Evolutionary conservation across 2,329 filamentous ascomycete genomes (phyloP), one percentile per base, ranked within the genome.

Genomic region (Pestalotiopsis sp.): DNA sequence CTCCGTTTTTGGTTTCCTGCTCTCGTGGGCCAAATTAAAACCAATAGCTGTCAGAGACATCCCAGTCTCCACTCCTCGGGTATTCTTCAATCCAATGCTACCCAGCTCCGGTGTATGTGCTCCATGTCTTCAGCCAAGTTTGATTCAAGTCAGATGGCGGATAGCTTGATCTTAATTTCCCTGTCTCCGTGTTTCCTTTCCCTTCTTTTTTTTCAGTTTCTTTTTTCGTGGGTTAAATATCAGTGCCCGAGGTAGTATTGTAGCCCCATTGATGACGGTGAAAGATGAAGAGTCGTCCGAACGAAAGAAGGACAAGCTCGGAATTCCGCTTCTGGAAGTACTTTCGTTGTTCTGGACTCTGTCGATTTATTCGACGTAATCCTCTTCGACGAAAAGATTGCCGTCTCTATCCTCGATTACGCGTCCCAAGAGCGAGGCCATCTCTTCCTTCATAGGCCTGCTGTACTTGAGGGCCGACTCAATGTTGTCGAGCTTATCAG

Each of bases 401-500:
- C 23, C 27, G 23, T 9, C 27, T 13, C 4, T 20, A 9, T 59
- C 27, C 23, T 14, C 9, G 4, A 59, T 12, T 31, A 59, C 27
- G 23, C 57, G 27, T 59, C 57, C 45, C n/a, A 52, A 3, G 2
- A 67, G 31, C 3, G n/a, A n/a, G 12, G 61, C 31, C 1, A 55
- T 31, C 11, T 67, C 65, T 20, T 63, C 25, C 4, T 17, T 13
- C 4, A 36, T n/a, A 3, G 45, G 45, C 17, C 14, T 49, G 3
- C 14, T 49, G 45, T 49, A 49, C 14, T 49, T 49, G 45, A 59
- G 23, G 5, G 57, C 57, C 57, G 57, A 59, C 23, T 79, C 76
- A 3, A 88, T 27, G 27, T 27, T 27, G 27, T 27, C 27, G 27
- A 27, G 27, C 27, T 27, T 27, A 27, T 27, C 27, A 27, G 27